Conservation (phyloP, 2,329 filamentous ascomycete species). For the Mycosphaerella sp. region DNA sequence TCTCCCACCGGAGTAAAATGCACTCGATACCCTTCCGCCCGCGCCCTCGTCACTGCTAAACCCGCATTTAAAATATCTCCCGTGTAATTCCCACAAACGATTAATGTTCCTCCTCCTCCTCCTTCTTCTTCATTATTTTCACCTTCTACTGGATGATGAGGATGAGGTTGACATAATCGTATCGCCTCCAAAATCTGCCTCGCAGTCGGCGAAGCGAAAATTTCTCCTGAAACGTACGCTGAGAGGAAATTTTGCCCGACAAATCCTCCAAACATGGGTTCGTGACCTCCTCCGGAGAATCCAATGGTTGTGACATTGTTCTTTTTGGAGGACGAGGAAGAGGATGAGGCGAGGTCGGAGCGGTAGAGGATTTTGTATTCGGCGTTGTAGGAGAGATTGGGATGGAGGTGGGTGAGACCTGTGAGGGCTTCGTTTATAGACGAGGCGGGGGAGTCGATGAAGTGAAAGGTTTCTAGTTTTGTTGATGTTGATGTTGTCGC, state of each 20-base stretch:
- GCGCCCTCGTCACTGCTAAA: slow-evolving; percentile 53
- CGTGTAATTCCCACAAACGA: slow-evolving; percentile 60
- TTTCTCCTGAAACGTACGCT: slow-evolving; percentile 55
- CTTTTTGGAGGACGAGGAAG: slow-evolving; percentile 22
- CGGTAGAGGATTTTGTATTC: slow-evolving; percentile 36
- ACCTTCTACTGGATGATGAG: slow-evolving; percentile 41
- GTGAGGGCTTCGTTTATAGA: slow-evolving; percentile 34
- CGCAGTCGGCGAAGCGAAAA: slow-evolving; percentile 59
- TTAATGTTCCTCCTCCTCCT: slow-evolving; percentile 43
- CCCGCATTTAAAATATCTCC: slow-evolving; percentile 59
- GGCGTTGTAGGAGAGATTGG: slow-evolving; percentile 31
- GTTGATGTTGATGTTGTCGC: slow-evolving; percentile 9
- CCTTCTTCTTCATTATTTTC: slow-evolving; percentile 12
- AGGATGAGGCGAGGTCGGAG: slow-evolving; percentile 24
- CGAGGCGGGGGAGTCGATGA: slow-evolving; percentile 33
- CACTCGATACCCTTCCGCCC: slow-evolving; percentile 49
- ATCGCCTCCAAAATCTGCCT: slow-evolving; percentile 57
- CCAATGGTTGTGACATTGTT: slow-evolving; percentile 34
- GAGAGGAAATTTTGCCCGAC: slow-evolving; percentile 57
- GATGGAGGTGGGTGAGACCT: slow-evolving; percentile 33
- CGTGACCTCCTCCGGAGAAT: slow-evolving; percentile 38
- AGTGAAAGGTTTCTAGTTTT: slow-evolving; percentile 33
- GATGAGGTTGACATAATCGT: slow-evolving; percentile 42
- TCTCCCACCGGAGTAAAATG: slow-evolving; percentile 57
- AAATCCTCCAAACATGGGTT: slow-evolving; percentile 59